These are phyloP conservation scores for Exobasidium cylindrosporum DNA, from an alignment of 1,284 basidiomycete species.

Conservation along the genomic window DNA sequence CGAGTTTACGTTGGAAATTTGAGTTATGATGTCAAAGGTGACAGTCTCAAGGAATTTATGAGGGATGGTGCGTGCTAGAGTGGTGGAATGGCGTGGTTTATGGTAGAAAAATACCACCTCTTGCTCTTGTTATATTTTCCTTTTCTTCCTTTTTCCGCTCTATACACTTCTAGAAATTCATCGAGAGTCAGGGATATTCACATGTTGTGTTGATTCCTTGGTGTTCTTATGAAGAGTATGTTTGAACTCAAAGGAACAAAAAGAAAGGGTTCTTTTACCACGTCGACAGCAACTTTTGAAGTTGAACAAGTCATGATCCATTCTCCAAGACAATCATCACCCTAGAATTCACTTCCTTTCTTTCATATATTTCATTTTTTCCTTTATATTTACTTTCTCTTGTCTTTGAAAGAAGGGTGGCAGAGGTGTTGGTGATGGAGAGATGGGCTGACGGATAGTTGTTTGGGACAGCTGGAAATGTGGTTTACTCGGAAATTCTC, in stretches of 20 bases:
- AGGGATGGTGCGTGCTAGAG: conserved; percentile 45
- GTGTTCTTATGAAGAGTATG: too few species aligned
- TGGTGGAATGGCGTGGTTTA: background rate
- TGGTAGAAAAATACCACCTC: background rate
- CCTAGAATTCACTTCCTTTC: background rate
- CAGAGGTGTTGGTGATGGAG: background rate
- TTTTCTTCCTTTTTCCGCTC: background rate
- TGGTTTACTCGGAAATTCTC: conserved; percentile 97
- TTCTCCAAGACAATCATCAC: background rate
- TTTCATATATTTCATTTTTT: too few species aligned
- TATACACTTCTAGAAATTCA: background rate
- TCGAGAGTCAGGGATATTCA: too few species aligned
- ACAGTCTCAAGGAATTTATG: conserved; percentile 71
- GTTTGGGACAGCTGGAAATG: conserved; percentile 60
- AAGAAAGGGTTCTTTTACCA: too few species aligned
- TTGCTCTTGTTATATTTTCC: background rate
- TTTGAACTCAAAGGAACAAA: too few species aligned
- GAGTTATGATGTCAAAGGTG: conserved; percentile 94
- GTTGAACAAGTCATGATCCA: too few species aligned
- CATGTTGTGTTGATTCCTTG: too few species aligned
- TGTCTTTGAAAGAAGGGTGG: background rate
- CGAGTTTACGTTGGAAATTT: conserved; percentile 97
- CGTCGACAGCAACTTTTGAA: too few species aligned
- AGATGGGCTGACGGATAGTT: conserved; percentile 36
- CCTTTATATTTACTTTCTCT: too few species aligned